Evolutionary conservation across 2,329 filamentous ascomycete species (phyloP), one percentile per base, ranked within the genome.

Genomic region (Penicillium sp.): DNA sequence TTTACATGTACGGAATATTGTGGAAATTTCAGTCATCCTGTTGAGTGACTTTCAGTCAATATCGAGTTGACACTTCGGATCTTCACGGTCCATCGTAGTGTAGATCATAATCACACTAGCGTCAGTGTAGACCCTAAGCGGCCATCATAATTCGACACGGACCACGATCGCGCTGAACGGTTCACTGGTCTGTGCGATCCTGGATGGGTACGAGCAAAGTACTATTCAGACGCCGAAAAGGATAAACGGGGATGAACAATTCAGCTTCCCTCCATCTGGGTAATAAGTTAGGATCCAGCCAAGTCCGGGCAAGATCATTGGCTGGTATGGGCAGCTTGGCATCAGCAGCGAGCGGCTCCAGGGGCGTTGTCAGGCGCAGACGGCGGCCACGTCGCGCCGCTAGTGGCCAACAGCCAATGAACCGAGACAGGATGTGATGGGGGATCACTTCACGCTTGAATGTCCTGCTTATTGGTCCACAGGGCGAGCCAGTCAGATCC

Each of bases 371-470:
- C 59, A 64, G 57, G 60, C 61, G 59, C 47, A 29, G 55, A 51
- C 42, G 52, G 44, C 43, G 31, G 53, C 43, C 47, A 47, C 48
- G 46, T 54, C 55, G 49, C 56, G 52, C 48, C 55, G 36, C 49
- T 59, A 59, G 52, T 48, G 42, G 27, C 31, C 40, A 39, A 9
- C 46, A 59, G 43, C 62, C 62, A 65, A 65, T 65, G 36, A 46
- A 48, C 49, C 47, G 43, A 7, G 14, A 16, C n/a, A 39, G 39
- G 62, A 60, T 64, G 62, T 64, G 63, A 64, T n/a, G 55, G 60
- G 49, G 32, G 27, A 44, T 47, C 47, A 32, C 43, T 48, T 48
- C 43, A 47, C 24, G 47, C 22, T 36, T 49, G 51, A 43, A 49
- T 39, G 43, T 40, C 34, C 22, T 44, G 43, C 49, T 55, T 51